A percentile compares a stretch with the other conserved stretches of the same genome.
Conservation (phyloP, 306 rosid species). For the Gastrolobium villosum region DNA sequence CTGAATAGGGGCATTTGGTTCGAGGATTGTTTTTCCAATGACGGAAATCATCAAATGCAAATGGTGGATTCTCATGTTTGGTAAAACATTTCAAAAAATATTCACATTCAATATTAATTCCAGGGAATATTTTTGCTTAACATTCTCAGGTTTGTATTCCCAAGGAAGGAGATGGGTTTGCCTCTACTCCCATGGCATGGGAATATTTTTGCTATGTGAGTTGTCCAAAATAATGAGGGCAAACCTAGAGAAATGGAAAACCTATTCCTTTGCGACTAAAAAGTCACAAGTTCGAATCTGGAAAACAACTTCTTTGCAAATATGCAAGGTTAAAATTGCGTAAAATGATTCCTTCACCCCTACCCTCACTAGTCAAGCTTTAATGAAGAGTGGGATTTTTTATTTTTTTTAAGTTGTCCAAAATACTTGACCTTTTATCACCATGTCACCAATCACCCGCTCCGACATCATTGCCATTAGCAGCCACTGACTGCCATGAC, state of each 20-base stretch:
- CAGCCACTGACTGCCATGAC: not conserved
- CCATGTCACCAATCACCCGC: not conserved
- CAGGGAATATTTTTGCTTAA: not conserved
- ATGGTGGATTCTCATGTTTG: conserved; percentile 2
- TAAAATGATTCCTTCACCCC: no score
- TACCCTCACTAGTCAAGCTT: no score
- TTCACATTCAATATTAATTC: not conserved
- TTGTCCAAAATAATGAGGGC: not conserved
- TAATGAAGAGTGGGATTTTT: not conserved
- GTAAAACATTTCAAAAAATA: conserved; percentile 15
- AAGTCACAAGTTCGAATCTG: no score
- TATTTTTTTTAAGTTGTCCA: not conserved
- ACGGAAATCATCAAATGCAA: conserved; percentile 7
- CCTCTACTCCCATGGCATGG: not conserved
- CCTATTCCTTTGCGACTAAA: no score
- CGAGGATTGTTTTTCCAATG: not conserved
- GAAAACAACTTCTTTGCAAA: no score
- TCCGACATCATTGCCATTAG: not conserved
- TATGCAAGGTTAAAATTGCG: no score
- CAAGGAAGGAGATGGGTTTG: conserved; percentile 1
- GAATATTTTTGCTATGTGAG: not conserved
- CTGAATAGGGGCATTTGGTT: conserved; percentile 30
- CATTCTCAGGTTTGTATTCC: not conserved
- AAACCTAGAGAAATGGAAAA: no score
- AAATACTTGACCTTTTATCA: not conserved